Base-by-base conservation (phyloP, 768 basidiomycete species). In the Crucibulum laeve region DNA sequence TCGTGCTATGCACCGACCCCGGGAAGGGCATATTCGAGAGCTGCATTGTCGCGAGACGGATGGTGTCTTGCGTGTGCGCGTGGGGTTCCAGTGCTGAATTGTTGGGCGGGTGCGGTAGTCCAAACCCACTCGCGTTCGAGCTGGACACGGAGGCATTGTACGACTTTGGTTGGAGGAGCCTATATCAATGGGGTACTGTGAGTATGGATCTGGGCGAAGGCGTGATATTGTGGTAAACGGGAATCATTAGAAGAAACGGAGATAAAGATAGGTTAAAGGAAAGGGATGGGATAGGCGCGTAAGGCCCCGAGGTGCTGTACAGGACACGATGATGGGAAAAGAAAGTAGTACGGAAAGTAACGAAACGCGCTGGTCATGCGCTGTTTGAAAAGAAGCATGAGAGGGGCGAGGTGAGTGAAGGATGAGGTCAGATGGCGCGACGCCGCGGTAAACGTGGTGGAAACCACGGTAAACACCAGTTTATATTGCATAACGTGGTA, bases 11-110 rank as follows among this genome's bases (percentile, higher is more conserved):
- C 11, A 40, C 41, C 14, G 53, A 52, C 26, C 53, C 49, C 13
- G 73, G 60, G 43, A 69, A 59, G 3, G 73, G 63, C 58, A 80
- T 72, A 42, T 65, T 68, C 14, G 85, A 84, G 3, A 90, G 68
- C 40, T 82, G 70, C 56, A 89, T 71, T 0, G 87, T 88, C 49
- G 65, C 72, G 25, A 77, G 68, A 14, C 87, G 79, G 47, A 89
- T 90, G 22, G 73, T 69, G 49, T 74, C 74, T 49, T 79, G 80
- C 1, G 79, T 79, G 52, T 80, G 84, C 6, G 76, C 67, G 44
- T 52, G 42, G 8, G 49, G 49, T 38, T 26, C 28, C 6, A 42
- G 46, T 36, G 28, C 40, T 40, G 46, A 41, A 44, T 56, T 41
- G 39, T 40, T 43, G 19, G 42, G 50, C 13, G 48, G 62, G 49